Conservation (phyloP, 2,329 filamentous ascomycete genomes). For the Thielaviopsis cerberus region DNA sequence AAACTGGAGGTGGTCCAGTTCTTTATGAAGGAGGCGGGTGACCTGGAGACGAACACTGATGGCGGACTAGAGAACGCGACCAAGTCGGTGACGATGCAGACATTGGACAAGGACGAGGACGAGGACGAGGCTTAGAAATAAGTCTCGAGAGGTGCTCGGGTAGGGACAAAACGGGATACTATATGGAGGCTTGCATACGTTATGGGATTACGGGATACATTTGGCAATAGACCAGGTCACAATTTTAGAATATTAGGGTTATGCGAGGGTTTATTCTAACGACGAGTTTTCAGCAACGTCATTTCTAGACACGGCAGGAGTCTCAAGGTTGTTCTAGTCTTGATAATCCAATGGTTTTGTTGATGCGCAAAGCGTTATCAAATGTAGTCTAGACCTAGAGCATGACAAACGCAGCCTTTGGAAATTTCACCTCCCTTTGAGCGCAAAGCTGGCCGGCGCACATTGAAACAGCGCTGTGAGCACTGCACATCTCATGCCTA, state of each 20-base stretch:
- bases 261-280: no score
- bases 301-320: no score
- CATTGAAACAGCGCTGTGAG: no score
- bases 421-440: neutral
- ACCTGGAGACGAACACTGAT: slow-evolving; percentile 28
- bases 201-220: slow-evolving; percentile 1
- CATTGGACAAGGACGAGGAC: slow-evolving; percentile 7
- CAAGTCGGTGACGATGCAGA: slow-evolving; percentile 11
- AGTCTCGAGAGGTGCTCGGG: neutral
- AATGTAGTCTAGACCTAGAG: no score
- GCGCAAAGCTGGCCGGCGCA: no score
- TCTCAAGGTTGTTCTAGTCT: no score
- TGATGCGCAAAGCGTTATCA: no score
- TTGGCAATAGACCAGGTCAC: neutral
- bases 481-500: no score
- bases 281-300: no score
- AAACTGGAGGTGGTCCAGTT: slow-evolving; percentile 47
- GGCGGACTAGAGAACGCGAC: slow-evolving; percentile 16
- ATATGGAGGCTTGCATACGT: slow-evolving; percentile 3
- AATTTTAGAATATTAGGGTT: neutral
- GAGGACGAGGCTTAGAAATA: neutral
- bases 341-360: no score
- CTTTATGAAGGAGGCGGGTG: slow-evolving; percentile 31
- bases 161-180: neutral
- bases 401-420: no score